A percentile compares a stretch with the other conserved stretches of the same genome.
These are phyloP conservation scores for Suhomyces bokatorum DNA, from an alignment of 1,139 yeast species.

Conservation along the genomic window DNA sequence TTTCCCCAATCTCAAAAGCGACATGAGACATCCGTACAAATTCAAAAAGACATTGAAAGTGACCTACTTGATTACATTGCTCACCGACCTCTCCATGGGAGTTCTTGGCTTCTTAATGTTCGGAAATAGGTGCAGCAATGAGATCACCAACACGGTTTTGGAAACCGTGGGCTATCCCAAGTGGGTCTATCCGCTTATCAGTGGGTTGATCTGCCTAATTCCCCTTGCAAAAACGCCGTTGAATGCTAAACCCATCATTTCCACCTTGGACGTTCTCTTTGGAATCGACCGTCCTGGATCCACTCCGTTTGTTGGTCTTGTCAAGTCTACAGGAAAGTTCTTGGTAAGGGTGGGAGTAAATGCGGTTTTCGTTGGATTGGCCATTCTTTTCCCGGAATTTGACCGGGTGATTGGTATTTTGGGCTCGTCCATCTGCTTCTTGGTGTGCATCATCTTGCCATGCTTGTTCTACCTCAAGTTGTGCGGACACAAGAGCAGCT, in stretches of 20 bases:
- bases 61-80: conserved; percentile 57
- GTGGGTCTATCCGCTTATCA: conserved; percentile 62
- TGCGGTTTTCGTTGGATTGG: conserved; percentile 49
- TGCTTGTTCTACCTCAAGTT: conserved; percentile 52
- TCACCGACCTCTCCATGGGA: conserved; percentile 76
- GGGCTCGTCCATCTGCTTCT: conserved; percentile 58
- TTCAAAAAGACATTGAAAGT: conserved; percentile 39
- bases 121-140: conserved; percentile 73
- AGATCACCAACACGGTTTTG: conserved; percentile 76
- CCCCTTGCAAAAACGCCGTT: conserved; percentile 89
- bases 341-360: conserved; percentile 48
- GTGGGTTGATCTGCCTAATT: conserved; percentile 72
- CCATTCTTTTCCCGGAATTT: conserved; percentile 58
- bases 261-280: conserved; percentile 51
- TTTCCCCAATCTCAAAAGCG: conserved; percentile 58
- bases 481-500: conserved; percentile 26
- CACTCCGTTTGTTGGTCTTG: neutral
- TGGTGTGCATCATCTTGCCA: conserved; percentile 57
- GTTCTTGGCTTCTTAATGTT: conserved; percentile 85
- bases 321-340: conserved; percentile 16
- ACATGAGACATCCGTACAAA: conserved; percentile 55
- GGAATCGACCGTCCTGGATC: conserved; percentile 16
- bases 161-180: conserved; percentile 71
- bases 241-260: conserved; percentile 81
- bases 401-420: conserved; percentile 56